Percentiles rank a stretch among this genome's conserved stretches.
Conservation (phyloP, 179 eudicot species). For the Beta macrorhiza region DNA sequence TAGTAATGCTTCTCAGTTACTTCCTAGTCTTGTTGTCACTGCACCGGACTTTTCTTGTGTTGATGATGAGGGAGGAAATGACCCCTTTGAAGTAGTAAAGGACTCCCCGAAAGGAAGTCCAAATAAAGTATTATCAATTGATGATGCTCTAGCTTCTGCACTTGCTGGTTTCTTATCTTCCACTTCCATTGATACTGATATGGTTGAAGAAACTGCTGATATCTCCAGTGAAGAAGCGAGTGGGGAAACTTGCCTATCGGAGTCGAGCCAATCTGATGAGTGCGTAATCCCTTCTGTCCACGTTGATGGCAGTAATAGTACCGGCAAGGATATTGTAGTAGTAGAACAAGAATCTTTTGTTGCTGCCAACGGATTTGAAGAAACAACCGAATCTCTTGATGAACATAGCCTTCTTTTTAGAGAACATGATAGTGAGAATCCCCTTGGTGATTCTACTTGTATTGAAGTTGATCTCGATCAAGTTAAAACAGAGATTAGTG, state of each 20-base stretch:
- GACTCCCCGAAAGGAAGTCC: slow-evolving; percentile 33
- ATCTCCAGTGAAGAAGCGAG: slow-evolving; percentile 19
- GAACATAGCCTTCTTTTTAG: background rate
- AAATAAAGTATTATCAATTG: slow-evolving; percentile 60
- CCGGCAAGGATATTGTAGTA: slow-evolving; percentile 17
- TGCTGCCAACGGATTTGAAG: slow-evolving; percentile 21
- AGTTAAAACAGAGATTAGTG: slow-evolving; percentile 11
- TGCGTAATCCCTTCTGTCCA: slow-evolving; percentile 24
- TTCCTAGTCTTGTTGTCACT: slow-evolving; percentile 58
- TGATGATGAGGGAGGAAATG: slow-evolving; percentile 63
- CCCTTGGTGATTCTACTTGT: background rate
- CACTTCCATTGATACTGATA: slow-evolving; percentile 26
- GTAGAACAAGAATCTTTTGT: slow-evolving; percentile 13
- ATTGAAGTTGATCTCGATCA: slow-evolving; percentile 7
- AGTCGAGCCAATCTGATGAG: slow-evolving; percentile 24
- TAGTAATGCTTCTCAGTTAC: slow-evolving; percentile 34
- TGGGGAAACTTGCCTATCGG: slow-evolving; percentile 10
- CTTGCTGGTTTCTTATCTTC: slow-evolving; percentile 67
- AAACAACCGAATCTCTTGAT: slow-evolving; percentile 26
- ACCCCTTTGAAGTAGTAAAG: slow-evolving; percentile 31
- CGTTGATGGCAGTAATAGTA: slow-evolving; percentile 24
- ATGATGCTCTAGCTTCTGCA: slow-evolving; percentile 89
- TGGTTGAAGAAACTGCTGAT: slow-evolving; percentile 32
- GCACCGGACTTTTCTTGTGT: slow-evolving; percentile 70
- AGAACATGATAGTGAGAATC: slow-evolving; percentile 9